Conservation (phyloP, 2,329 filamentous ascomycete genomes). For the Lachnellula subtilissima region DNA sequence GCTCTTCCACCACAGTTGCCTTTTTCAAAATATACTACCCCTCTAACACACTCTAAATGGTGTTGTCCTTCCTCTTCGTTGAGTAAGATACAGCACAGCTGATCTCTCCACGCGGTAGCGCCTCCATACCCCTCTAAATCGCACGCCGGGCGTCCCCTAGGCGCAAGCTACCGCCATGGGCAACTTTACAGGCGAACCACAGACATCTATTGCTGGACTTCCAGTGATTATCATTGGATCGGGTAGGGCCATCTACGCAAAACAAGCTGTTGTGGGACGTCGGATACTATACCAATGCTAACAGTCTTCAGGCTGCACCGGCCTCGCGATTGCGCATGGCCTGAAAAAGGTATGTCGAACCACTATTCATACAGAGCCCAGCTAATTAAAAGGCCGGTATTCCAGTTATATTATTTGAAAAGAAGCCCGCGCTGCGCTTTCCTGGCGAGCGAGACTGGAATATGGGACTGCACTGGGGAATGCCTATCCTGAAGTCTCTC, state of each 20-base stretch:
- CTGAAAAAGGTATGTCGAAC: constrained; percentile 33
- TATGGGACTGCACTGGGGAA: constrained; percentile 34
- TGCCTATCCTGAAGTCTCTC: constrained; percentile 29
- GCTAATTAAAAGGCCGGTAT: constrained; percentile 16
- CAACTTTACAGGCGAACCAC: background rate
- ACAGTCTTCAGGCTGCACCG: constrained; percentile 33
- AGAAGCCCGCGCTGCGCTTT: constrained; percentile 20
- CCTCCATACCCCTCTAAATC: too few relatives aligned
- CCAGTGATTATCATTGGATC: background rate
- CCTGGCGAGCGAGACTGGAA: constrained; percentile 34
- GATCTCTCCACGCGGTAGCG: too few relatives aligned
- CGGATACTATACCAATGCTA: background rate
- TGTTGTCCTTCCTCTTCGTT: too few relatives aligned
- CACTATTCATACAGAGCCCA: background rate
- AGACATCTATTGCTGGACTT: background rate
- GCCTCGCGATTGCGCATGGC: constrained; percentile 38
- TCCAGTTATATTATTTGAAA: constrained; percentile 21
- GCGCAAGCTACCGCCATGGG: background rate
- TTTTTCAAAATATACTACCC: too few relatives aligned
- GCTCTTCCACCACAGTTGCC: too few relatives aligned
- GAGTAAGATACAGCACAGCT: too few relatives aligned
- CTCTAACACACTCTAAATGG: too few relatives aligned
- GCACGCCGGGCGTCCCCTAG: too few relatives aligned
- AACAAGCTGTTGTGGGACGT: background rate
- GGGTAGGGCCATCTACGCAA: background rate